phyloP scores from a whole-genome alignment of 23 red algal genomes.

The Gracilaria domingensis region DNA sequence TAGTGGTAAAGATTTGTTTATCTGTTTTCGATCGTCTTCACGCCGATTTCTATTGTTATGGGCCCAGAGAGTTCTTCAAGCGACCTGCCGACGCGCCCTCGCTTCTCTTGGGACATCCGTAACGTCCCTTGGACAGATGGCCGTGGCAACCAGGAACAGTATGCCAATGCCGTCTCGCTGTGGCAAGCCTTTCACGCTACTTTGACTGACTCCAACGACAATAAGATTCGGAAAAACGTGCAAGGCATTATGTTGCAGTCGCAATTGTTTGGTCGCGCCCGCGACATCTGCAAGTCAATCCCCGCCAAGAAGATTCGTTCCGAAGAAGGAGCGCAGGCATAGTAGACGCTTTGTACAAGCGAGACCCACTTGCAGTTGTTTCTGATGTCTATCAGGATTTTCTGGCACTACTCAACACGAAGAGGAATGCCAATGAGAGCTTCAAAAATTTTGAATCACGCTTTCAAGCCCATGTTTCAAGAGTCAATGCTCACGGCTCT shows the following conservation, averaged over 20 bases:
- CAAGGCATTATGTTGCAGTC: constrained; percentile 11
- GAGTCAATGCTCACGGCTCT: background rate
- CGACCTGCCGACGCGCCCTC: background rate
- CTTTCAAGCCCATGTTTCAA: background rate
- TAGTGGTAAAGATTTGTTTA: too few relatives aligned
- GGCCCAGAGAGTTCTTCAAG: constrained; percentile 8
- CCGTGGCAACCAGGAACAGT: background rate
- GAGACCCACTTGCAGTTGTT: constrained; percentile 26
- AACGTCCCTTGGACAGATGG: constrained; percentile 4
- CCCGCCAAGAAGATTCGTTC: background rate
- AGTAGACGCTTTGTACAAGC: constrained; percentile 29
- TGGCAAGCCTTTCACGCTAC: constrained; percentile 15
- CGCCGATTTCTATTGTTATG: constrained; percentile 7
- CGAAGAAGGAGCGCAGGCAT: background rate
- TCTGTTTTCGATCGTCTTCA: too few relatives aligned
- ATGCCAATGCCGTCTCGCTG: constrained; percentile 6
- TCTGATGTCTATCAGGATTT: constrained; percentile 30
- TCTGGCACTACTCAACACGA: background rate
- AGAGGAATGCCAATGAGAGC: background rate
- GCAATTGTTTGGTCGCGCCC: constrained; percentile 4
- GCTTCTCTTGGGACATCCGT: constrained; percentile 5
- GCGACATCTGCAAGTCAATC: constrained; percentile 25
- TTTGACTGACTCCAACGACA: background rate
- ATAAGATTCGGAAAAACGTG: background rate
- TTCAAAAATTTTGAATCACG: background rate